phyloP scores from a whole-genome alignment of 495 filamentous ascomycete genomes.

The Daldinia childiae region DNA sequence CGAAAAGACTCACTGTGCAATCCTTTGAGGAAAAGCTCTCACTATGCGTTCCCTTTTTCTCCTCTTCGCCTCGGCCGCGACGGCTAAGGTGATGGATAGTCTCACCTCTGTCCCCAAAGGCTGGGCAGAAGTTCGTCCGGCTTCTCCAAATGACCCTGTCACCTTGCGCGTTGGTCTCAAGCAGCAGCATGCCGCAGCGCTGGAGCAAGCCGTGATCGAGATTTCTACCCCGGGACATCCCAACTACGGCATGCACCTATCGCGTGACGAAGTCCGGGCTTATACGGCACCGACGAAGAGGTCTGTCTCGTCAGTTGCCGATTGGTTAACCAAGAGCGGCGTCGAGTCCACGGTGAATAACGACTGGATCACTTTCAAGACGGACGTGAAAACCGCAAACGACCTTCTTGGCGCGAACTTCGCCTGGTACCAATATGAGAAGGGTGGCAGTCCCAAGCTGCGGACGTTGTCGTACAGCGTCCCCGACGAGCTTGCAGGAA shows the following conservation, averaged over 20 bases:
- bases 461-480: slow-evolving; percentile 69
- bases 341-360: slow-evolving; percentile 55
- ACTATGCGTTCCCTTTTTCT: slow-evolving; percentile 43
- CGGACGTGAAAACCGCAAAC: slow-evolving; percentile 59
- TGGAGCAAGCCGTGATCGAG: slow-evolving; percentile 58
- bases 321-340: slow-evolving; percentile 58
- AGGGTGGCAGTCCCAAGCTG: slow-evolving; percentile 49
- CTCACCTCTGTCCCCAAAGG: slow-evolving; percentile 56
- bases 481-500: slow-evolving; percentile 56
- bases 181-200: slow-evolving; percentile 61
- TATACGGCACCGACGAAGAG: slow-evolving; percentile 56
- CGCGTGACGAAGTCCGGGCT: slow-evolving; percentile 54
- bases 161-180: slow-evolving; percentile 54
- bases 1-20: slow-evolving; percentile 9
- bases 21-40: slow-evolving; percentile 12
- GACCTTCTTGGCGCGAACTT: slow-evolving; percentile 60
- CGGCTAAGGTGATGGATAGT: slow-evolving; percentile 60
- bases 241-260: slow-evolving; percentile 62
- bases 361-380: slow-evolving; percentile 59
- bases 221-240: slow-evolving; percentile 61
- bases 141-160: slow-evolving; percentile 46
- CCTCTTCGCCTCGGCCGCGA: slow-evolving; percentile 52
- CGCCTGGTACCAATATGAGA: slow-evolving; percentile 51
- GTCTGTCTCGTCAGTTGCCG: slow-evolving; percentile 49
- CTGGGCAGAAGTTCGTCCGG: slow-evolving; percentile 52